Percentiles rank a stretch among this genome's conserved stretches.
Evolutionary conservation across 208 protist species (phyloP).

Genomic region (Plasmodiophora brassicae): DNA sequence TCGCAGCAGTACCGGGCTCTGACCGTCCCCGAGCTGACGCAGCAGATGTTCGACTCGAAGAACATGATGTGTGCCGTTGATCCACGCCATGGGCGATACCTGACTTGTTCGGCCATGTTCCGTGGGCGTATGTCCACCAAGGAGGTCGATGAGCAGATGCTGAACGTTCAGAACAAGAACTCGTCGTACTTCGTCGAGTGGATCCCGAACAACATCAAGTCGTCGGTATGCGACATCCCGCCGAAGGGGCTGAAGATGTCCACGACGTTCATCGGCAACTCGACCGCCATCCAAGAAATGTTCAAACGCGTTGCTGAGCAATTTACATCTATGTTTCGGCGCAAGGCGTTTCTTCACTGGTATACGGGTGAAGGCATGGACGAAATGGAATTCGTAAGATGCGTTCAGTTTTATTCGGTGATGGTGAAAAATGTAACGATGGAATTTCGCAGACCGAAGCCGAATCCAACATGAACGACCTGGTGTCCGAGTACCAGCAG

Average conservation of each 20-base stretch:
- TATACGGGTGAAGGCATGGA: constrained; percentile 85
- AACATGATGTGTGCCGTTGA: constrained; percentile 96
- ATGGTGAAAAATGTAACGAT: background rate
- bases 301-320: constrained; percentile 86
- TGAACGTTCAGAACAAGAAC: constrained; percentile 88
- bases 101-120: constrained; percentile 69
- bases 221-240: constrained; percentile 30
- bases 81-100: constrained; percentile 74
- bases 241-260: constrained; percentile 66
- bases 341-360: constrained; percentile 98
- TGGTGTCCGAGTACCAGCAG: constrained; percentile 87
- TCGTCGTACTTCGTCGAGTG: constrained; percentile 90
- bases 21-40: constrained; percentile 84
- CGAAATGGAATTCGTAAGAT: constrained; percentile 53
- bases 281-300: constrained; percentile 81
- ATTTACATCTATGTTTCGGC: constrained; percentile 94
- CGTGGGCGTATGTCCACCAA: constrained; percentile 84
- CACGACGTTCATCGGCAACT: constrained; percentile 88
- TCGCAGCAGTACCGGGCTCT: constrained; percentile 73
- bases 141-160: constrained; percentile 91
- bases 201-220: constrained; percentile 91
- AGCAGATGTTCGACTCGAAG: constrained; percentile 94
- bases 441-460: constrained; percentile 65
- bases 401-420: background rate
- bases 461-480: constrained; percentile 87